These are phyloP conservation scores for Penicillium sp. DNA, from an alignment of 2,329 filamentous ascomycete genomes.

Conservation along the genomic window DNA sequence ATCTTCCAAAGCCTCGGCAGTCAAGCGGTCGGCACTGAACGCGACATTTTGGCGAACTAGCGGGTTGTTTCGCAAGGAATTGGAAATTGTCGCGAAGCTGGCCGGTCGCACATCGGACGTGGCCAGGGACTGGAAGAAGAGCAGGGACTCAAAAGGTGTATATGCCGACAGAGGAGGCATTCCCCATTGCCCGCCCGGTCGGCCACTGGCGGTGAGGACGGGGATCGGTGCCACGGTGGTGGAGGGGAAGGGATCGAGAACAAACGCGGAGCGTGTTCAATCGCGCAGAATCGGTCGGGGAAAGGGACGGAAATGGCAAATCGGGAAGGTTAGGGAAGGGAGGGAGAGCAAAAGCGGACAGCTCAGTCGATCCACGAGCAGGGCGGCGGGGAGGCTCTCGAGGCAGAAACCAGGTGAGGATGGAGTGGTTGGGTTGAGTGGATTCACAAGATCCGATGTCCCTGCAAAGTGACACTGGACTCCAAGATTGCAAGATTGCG, in stretches of 20 bases:
- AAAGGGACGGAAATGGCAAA: not conserved
- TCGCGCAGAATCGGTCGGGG: conserved; percentile 7
- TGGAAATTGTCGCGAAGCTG: conserved; percentile 70
- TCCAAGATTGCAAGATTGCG: not conserved
- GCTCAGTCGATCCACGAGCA: not conserved
- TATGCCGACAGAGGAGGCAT: conserved; percentile 65
- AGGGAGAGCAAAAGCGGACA: not conserved
- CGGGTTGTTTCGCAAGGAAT: conserved; percentile 69
- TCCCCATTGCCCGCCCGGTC: conserved; percentile 45
- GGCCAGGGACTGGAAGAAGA: conserved; percentile 78
- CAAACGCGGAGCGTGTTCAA: conserved; percentile 9
- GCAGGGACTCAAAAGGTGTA: conserved; percentile 80
- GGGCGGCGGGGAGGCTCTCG: not conserved
- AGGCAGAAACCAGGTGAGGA: not conserved
- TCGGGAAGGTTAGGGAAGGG: not conserved
- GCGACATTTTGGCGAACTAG: conserved; percentile 67
- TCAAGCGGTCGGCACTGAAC: conserved; percentile 73
- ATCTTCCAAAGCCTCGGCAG: conserved; percentile 72
- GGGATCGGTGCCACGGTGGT: conserved; percentile 40
- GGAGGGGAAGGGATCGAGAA: conserved; percentile 1
- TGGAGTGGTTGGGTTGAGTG: not conserved
- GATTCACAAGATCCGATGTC: not conserved
- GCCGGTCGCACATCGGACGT: conserved; percentile 63
- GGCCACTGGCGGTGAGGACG: conserved; percentile 35
- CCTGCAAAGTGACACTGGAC: not conserved